Base-by-base conservation (phyloP, 2,329 filamentous ascomycete species). In the Talaromyces pinophilus region DNA sequence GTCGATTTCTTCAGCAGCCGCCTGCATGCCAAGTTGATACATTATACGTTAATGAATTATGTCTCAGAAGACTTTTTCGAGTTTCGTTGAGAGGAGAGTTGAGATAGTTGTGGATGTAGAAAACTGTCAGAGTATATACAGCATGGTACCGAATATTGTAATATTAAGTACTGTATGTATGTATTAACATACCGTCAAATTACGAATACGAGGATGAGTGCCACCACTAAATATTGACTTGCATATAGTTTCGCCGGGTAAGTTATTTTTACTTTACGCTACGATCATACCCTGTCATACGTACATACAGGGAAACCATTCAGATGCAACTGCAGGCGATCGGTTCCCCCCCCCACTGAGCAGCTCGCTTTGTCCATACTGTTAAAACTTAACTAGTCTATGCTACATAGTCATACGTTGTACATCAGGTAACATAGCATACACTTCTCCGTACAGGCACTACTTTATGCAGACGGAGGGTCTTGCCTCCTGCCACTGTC, bases 271-370 rank as follows among this genome's bases (percentile, higher is more conserved):
- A 59, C 40, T 44, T 28, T 38, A 55, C 52, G 52, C 52, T 57
- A 38, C 52, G 30, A 54, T 54, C 52, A 55, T 55, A 55, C 54
- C 40, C 54, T 40, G 54, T 57, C 54, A 57, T 35, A 35, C 22
- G 7, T 25, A 48, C 30, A 38, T 38, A 54, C 59, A 25, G 44
- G n/a, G 13, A 44, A 52, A 63, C 44, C 48, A 63, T 52, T 33
- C 33, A 40, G 30, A 66, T 66, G 64, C 59, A 63, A 66, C 64
- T 66, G 40, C 59, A 66, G 64, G 64, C 59, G 64, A 66, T 62
- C 64, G 19, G 54, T 48, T 28, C 54, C 63, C 52, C 57, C 63
- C 63, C 52, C 57, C 63, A 65, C 63, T 30, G 25, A 35, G 59
- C 64, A 66, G 40, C 64, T 66, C 61, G 46, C n/a, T 11, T 22